A percentile compares a stretch with the other conserved stretches of the same genome.
phyloP scores from a whole-genome alignment of 257 asterid species.

The Nicotiana attenuata region DNA sequence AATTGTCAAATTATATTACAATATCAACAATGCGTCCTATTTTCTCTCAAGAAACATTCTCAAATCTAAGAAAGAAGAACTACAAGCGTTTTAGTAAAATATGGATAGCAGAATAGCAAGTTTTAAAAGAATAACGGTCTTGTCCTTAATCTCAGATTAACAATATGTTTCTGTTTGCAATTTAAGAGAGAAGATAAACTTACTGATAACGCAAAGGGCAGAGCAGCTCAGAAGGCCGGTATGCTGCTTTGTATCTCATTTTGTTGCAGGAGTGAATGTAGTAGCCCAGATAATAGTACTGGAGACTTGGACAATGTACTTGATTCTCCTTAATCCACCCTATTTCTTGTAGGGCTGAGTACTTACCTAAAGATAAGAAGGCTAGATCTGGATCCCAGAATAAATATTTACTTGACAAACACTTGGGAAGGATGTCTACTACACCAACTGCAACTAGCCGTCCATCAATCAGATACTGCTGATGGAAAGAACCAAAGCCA shows the following conservation, averaged over 20 bases:
- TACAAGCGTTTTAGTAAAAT: not conserved
- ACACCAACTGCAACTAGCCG: slow-evolving; percentile 93
- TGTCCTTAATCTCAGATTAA: not conserved
- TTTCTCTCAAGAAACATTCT: not conserved
- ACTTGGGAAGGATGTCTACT: slow-evolving; percentile 83
- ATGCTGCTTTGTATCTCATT: slow-evolving; percentile 97
- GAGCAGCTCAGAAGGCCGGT: slow-evolving; percentile 92
- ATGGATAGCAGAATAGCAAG: not conserved
- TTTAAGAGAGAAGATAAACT: slow-evolving; percentile 31
- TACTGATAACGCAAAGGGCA: slow-evolving; percentile 92
- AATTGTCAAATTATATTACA: not conserved
- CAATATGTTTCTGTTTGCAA: not conserved
- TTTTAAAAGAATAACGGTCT: not conserved
- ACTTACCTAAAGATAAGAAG: slow-evolving; percentile 81
- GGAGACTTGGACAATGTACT: slow-evolving; percentile 67
- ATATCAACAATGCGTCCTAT: not conserved
- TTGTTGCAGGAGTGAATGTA: slow-evolving; percentile 94
- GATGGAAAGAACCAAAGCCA: slow-evolving; percentile 98
- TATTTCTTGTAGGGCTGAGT: slow-evolving; percentile 87
- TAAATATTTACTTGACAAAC: slow-evolving; percentile 93
- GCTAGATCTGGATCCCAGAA: slow-evolving; percentile 99
- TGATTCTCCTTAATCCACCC: slow-evolving; percentile 70
- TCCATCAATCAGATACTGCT: slow-evolving; percentile 89
- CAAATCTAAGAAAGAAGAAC: not conserved
- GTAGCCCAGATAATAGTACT: slow-evolving; percentile 97